Evolutionary conservation across 208 protist genomes (phyloP), one percentile per base, ranked within the genome.

Genomic region (Novymonas esmeraldas): DNA sequence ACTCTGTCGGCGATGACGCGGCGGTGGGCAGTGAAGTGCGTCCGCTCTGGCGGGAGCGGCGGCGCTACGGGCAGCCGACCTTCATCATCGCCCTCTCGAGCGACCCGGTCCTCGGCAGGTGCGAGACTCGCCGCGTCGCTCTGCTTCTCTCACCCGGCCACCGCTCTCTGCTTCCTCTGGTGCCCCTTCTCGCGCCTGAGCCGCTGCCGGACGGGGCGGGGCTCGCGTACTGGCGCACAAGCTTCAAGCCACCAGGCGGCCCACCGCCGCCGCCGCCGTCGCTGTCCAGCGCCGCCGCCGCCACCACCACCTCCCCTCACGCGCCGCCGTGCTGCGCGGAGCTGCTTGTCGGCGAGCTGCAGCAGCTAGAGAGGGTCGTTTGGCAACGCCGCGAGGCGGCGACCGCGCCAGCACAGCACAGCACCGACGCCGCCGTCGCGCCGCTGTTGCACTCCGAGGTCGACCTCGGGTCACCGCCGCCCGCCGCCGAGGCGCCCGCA

Each of bases 321-420:
- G 26, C 57, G 26, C 76, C 71, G 33, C 73, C 77, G 18, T 52
- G 20, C 18, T 82, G 69, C 55, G 76, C 84, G 3, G 81, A 90
- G 46, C 44, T 93, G 6, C 58, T 93, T 13, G 52, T 93, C 13
- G 84, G 87, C 26, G 79, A 84, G 34, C 9, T 85, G 7, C 11
- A 61, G 13, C 51, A 67, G 0, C 57, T 92, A 48, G 75, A 87
- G 64, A 16, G 26, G 50, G 61, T 61, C 31, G 36, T 54, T 11
- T 60, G 52, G 28, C 60, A 58, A 31, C 73, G 49, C 4, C 31
- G 11, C 11, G 39, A 62, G 28, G 10, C n/a, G 9, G 13, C 28
- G 14, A 29, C 13, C 0, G 2, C 28, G 6, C 29, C 36, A 14
- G 16, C 49, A 1, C 45, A 44, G 14, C 45, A n/a, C 22, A 26